Evolutionary conservation across 257 asterid species (phyloP).

Genomic region (Fraxinus pennsylvanica): DNA sequence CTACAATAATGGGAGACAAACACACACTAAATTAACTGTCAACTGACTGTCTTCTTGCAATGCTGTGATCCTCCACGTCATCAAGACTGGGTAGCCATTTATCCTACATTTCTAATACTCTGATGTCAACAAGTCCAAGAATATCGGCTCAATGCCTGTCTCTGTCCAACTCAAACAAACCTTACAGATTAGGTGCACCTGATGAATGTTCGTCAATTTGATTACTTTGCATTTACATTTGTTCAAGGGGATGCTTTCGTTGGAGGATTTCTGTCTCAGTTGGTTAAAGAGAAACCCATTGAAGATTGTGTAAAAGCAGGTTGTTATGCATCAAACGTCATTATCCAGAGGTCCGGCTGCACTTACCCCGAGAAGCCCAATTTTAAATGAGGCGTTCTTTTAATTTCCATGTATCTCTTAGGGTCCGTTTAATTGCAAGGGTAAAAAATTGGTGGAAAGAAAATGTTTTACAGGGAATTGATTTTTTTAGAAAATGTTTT

Average conservation of each 20-base stretch:
- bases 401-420: background rate
- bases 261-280: slow-evolving; percentile 78
- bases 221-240: background rate
- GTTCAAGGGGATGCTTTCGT: slow-evolving; percentile 76
- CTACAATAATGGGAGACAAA: too few relatives aligned
- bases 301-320: slow-evolving; percentile 74
- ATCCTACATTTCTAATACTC: background rate
- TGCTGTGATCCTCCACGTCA: background rate
- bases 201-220: too few relatives aligned
- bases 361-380: slow-evolving; percentile 84
- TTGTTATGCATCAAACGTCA: slow-evolving; percentile 76
- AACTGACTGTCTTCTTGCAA: background rate
- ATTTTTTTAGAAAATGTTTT: too few relatives aligned
- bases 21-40: background rate
- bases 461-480: too few relatives aligned
- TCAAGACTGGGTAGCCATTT: background rate
- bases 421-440: too few relatives aligned
- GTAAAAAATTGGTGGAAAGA: too few relatives aligned
- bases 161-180: background rate
- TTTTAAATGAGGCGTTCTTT: slow-evolving; percentile 42
- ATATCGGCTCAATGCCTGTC: too few relatives aligned
- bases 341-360: slow-evolving; percentile 89
- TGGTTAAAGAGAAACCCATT: slow-evolving; percentile 63
- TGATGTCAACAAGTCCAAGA: too few relatives aligned
- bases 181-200: too few relatives aligned